Conservation (phyloP, 176 grass and related monocot species). For the Oryza glumipatula region DNA sequence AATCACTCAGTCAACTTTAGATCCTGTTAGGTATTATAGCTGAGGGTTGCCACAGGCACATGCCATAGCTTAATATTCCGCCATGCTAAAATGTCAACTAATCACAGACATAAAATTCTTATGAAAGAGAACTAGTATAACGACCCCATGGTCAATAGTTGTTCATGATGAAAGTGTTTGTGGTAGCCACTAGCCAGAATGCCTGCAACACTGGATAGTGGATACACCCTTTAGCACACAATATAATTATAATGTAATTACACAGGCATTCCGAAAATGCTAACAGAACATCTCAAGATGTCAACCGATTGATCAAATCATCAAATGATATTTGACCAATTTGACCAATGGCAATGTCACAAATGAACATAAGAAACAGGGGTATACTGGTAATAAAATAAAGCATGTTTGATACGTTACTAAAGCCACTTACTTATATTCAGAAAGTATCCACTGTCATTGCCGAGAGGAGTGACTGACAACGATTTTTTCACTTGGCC, state of each 20-base stretch:
- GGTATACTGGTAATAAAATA: background rate
- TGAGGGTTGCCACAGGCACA: background rate
- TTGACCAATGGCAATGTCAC: background rate
- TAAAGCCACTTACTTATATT: conserved; percentile 71
- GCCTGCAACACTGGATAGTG: background rate
- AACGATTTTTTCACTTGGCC: conserved; percentile 87
- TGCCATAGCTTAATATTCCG: background rate
- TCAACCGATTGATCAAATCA: background rate
- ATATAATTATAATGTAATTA: conserved; percentile 4
- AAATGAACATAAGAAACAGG: conserved; percentile 18
- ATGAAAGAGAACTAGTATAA: background rate
- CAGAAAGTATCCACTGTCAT: conserved; percentile 68
- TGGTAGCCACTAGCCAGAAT: background rate
- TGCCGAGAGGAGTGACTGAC: conserved; percentile 61
- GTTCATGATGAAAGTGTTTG: background rate
- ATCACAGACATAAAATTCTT: background rate
- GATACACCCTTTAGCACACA: background rate
- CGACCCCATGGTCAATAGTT: background rate
- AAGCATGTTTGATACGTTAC: background rate
- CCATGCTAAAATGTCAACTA: conserved; percentile 17
- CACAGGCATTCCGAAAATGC: background rate
- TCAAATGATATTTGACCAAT: background rate
- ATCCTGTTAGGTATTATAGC: background rate
- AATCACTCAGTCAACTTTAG: background rate
- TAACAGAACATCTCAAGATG: conserved; percentile 10